Base-by-base conservation (phyloP, 441 rosid genomes). In the Gossypium aridum region DNA sequence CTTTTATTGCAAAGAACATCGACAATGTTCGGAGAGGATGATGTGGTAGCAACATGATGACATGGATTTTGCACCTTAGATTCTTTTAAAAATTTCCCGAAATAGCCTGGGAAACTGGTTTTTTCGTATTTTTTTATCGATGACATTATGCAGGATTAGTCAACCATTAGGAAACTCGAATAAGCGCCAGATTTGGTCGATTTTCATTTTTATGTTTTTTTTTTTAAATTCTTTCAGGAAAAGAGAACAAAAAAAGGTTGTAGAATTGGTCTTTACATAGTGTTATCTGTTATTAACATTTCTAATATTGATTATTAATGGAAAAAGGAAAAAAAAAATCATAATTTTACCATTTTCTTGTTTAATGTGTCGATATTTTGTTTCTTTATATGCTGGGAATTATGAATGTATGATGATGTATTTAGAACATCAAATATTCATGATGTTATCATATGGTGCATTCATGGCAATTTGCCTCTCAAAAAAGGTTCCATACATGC, bases 211-310 rank as follows among this genome's bases (percentile, higher is more conserved):
- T 31, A 31, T 31, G 37, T 31, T 31, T 31, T 31, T 31, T 31
- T 71, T 76, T 68, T 49, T 0, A 26, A 55, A 84, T 85, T 85
- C 86, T 81, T 86, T 83, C 71, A 76, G 76, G 83, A 49, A 14
- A 49, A 31, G 37, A 31, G 37, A 31, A 31, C 37, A 5, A 49
- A 49, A n/a, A 77, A 75, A 71, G 56, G 39, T 69, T 84, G 86
- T 80, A 83, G 78, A 80, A 78, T 75, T 63, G 71, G 26, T 69
- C 73, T 64, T 73, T 23, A 82, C 72, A 85, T 31, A 31, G 37
- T 31, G 37, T 31, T 31, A 31, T 31, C 37, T 5, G 37, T 31
- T 31, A 31, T 31, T 31, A 31, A 31, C 1, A 31, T 31, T 31
- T 31, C 37, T 31, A 31, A 31, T 31, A 5, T 31, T 31, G 37